Base-by-base conservation (phyloP, 179 eudicot genomes). In the Spergularia azorica region DNA sequence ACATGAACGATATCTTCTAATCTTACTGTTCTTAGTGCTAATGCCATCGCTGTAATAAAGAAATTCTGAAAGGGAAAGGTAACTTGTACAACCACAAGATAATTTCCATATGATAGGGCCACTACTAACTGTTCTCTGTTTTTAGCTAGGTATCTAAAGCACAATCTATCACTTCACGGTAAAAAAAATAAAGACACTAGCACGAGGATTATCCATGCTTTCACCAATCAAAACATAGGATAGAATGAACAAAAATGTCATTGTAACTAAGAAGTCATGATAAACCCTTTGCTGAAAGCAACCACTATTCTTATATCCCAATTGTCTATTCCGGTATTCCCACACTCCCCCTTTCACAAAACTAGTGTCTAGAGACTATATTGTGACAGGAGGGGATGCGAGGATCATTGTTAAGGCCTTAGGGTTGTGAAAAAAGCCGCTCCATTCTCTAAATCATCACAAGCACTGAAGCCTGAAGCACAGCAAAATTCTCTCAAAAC, bases 11-110 rank as follows among this genome's bases (percentile, higher is more conserved):
- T 52, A 69, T 77, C 70, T 69, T 73, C 74, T 41, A 55, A 68
- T 77, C 71, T 71, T 58, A 76, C 59, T 36, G 73, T 57, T 43
- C 54, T 57, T n/a, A 59, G 74, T 72, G 77, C 83, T 65, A 72
- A 43, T 70, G 61, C 67, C 52, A 72, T 77, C 72, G 74, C 73
- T 67, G 26, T 50, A 50, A 51, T 71, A 72, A 54, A 77, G 15
- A 72, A 66, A 15, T 61, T 77, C 63, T 52, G 72, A 41, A 76
- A 51, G 70, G 18, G 62, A 81, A 56, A 65, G 52, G 51, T 65
- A 76, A 57, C 56, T 20, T 17, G 59, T 57, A 5, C 17, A 26
- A 52, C 68, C 56, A 38, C 15, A 26, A 51, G n/a, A 52, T 67
- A 18, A 41, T 32, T 38, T 72, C n/a, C 14, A 67, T 38, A 36